phyloP scores from a whole-genome alignment of 371 early-diverging fungal species.

The Scutellospora calospora region DNA sequence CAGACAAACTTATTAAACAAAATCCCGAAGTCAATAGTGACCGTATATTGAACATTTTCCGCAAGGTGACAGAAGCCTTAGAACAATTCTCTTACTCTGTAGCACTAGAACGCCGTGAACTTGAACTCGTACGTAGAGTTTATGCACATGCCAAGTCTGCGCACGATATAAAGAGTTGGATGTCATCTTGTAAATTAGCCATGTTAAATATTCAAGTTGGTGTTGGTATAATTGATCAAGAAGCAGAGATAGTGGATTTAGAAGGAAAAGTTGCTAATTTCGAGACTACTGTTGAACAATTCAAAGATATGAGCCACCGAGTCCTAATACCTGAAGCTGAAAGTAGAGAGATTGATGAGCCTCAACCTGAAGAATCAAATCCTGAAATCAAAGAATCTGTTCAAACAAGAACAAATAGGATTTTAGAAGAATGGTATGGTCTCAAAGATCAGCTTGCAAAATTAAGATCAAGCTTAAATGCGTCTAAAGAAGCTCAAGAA shows the following conservation, averaged over 20 bases:
- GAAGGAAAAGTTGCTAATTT: constrained; percentile 54
- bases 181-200: constrained; percentile 54
- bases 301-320: constrained; percentile 52
- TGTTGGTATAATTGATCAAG: constrained; percentile 55
- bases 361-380: constrained; percentile 29
- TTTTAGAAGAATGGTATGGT: constrained; percentile 54
- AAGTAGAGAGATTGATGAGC: constrained; percentile 30
- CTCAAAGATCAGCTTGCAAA: constrained; percentile 49
- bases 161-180: constrained; percentile 56
- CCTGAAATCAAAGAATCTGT: constrained; percentile 47
- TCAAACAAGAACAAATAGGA: constrained; percentile 47
- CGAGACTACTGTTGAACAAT: constrained; percentile 54
- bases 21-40: constrained; percentile 46
- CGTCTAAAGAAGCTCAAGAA: constrained; percentile 51
- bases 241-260: constrained; percentile 51
- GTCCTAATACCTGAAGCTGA: constrained; percentile 45
- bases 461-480: constrained; percentile 47
- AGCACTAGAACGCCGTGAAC: constrained; percentile 54
- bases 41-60: constrained; percentile 49
- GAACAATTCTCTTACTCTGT: constrained; percentile 48
- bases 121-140: constrained; percentile 55
- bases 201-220: constrained; percentile 55
- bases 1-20: constrained; percentile 44
- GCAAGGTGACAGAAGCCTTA: constrained; percentile 47
- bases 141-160: constrained; percentile 58